phyloP scores from a whole-genome alignment of 208 protist species.

The Leishmania lainsoni region DNA sequence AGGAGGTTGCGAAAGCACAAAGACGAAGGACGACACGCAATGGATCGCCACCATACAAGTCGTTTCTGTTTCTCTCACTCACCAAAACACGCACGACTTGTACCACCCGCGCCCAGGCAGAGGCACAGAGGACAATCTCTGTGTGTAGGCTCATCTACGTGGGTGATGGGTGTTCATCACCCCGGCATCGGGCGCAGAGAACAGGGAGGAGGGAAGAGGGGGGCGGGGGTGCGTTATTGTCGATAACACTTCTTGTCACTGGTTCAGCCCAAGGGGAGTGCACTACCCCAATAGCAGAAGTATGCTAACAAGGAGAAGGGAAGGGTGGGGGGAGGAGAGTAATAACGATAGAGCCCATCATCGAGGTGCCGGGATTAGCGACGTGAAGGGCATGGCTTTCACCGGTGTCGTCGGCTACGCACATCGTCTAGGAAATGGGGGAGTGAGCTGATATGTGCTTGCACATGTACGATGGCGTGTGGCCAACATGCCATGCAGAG shows the following conservation, averaged over 20 bases:
- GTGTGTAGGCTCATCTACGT: neutral
- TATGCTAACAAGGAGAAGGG: neutral
- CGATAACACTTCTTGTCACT: neutral
- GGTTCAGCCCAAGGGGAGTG: neutral
- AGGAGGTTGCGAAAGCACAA: neutral
- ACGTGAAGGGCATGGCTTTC: neutral
- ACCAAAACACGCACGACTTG: neutral
- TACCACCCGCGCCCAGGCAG: neutral
- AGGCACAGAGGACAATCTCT: neutral
- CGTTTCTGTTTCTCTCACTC: neutral
- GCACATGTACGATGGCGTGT: neutral
- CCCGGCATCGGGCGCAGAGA: neutral
- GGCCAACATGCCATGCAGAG: neutral
- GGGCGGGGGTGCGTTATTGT: neutral
- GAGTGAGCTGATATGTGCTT: neutral
- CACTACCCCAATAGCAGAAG: neutral
- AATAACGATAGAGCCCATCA: neutral
- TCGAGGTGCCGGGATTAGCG: neutral
- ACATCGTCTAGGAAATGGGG: neutral
- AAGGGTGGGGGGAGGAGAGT: neutral
- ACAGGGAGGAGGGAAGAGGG: neutral
- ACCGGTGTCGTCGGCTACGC: neutral
- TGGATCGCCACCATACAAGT: too few relatives aligned
- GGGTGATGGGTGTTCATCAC: neutral
- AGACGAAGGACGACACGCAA: neutral